These are phyloP conservation scores for Eucalyptus tenuipes DNA, from an alignment of 345 rosid species.

Conservation along the genomic window DNA sequence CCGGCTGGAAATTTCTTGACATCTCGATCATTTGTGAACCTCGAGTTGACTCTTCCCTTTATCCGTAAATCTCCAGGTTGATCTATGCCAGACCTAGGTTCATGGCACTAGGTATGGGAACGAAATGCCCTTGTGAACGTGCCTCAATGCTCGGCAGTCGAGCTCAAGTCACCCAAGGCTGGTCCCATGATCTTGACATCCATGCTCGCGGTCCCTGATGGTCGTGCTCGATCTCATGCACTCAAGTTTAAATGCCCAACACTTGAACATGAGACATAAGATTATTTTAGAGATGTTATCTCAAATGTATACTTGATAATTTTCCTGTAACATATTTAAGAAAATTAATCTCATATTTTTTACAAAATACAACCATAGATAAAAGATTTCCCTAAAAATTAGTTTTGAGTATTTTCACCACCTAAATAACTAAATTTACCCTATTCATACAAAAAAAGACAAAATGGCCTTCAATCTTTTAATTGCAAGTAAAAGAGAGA, in stretches of 20 bases:
- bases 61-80: fast-evolving
- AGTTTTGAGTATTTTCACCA: neutral
- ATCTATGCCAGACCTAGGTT: fast-evolving
- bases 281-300: neutral
- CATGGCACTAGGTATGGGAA: neutral
- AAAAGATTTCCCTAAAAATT: neutral
- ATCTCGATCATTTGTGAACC: neutral
- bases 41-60: fast-evolving
- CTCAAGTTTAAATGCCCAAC: neutral
- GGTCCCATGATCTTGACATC: neutral
- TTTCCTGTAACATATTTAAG: neutral
- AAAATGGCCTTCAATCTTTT: neutral
- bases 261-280: neutral
- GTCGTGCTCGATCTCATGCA: neutral
- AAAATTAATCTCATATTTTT: neutral
- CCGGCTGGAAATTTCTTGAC: neutral
- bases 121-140: neutral
- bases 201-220: fast-evolving
- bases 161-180: neutral
- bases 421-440: neutral
- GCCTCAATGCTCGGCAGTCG: fast-evolving
- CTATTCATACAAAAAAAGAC: neutral
- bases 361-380: neutral
- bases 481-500: neutral
- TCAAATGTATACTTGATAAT: neutral